A percentile compares a stretch with the other conserved stretches of the same genome.
Conservation (phyloP, 2,329 filamentous ascomycete species). For the Cladosporium austrohemisphaericum region DNA sequence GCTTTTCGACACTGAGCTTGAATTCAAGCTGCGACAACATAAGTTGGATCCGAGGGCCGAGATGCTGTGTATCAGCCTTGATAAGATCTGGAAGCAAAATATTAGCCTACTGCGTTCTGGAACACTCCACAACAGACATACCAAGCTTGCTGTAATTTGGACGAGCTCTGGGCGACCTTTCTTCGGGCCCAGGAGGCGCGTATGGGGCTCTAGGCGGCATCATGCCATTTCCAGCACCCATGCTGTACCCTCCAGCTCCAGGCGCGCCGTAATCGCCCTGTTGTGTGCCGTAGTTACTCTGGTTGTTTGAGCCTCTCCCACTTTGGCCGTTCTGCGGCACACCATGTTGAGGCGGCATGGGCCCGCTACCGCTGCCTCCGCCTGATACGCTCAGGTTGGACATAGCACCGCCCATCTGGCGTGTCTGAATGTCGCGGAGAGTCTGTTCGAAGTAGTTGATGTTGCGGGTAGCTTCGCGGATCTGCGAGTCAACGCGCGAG, state of each 20-base stretch:
- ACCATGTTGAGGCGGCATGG: conserved; percentile 32
- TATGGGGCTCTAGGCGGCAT: conserved; percentile 81
- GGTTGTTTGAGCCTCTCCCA: conserved; percentile 51
- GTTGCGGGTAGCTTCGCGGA: conserved; percentile 88
- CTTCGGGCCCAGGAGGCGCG: conserved; percentile 65
- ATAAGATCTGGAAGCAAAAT: conserved; percentile 68
- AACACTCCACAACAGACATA: conserved; percentile 43
- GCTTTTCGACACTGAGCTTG: conserved; percentile 97
- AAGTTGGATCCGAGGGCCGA: conserved; percentile 95
- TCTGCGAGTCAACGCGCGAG: conserved; percentile 86
- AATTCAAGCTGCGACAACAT: conserved; percentile 99
- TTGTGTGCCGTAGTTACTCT: conserved; percentile 50
- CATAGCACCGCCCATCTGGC: conserved; percentile 66
- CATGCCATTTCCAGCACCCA: conserved; percentile 64
- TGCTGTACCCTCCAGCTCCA: conserved; percentile 52
- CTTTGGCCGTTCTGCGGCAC: conserved; percentile 27
- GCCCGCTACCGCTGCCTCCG: conserved; percentile 33
- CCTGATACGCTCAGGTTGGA: conserved; percentile 63
- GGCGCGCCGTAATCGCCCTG: conserved; percentile 58
- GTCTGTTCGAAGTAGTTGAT: conserved; percentile 94
- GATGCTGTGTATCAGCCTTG: conserved; percentile 94
- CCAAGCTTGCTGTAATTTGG: conserved; percentile 96
- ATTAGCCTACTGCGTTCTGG: conserved; percentile 18
- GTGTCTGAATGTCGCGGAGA: conserved; percentile 81
- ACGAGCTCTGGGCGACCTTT: conserved; percentile 66